phyloP scores from a whole-genome alignment of 2,329 filamentous ascomycete genomes.

The Ophiostoma sp. region DNA sequence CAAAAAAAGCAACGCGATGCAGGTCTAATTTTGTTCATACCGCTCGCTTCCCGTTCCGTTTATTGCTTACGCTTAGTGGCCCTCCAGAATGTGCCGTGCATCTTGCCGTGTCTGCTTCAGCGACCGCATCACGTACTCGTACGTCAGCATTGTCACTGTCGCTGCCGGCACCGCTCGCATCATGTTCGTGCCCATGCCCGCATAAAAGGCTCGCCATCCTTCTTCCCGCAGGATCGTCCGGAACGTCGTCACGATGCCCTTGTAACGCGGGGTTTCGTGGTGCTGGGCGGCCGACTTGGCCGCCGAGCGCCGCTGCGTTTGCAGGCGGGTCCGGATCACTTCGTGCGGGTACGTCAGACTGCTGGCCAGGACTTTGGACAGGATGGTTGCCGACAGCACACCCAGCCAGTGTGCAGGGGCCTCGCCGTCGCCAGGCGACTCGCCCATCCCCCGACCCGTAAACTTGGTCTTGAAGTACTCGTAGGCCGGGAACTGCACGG shows the following conservation, averaged over 20 bases:
- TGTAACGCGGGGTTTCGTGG: constrained; percentile 58
- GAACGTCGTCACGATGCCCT: constrained; percentile 77
- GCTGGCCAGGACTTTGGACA: constrained; percentile 93
- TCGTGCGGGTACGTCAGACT: constrained; percentile 97
- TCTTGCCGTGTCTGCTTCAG: constrained; percentile 48
- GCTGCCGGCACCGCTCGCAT: constrained; percentile 92
- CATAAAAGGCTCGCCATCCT: constrained; percentile 95
- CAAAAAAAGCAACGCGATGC: neutral
- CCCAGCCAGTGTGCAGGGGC: constrained; percentile 75
- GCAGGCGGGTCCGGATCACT: constrained; percentile 87
- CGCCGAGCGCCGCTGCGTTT: constrained; percentile 79
- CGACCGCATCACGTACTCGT: constrained; percentile 71
- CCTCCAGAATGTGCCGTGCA: constrained; percentile 40
- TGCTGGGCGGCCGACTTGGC: constrained; percentile 28
- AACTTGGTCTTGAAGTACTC: constrained; percentile 90
- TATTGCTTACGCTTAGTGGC: too few relatives aligned
- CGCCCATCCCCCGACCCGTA: constrained; percentile 85
- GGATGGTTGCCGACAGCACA: constrained; percentile 81
- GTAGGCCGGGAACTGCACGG: constrained; percentile 95
- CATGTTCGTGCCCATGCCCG: constrained; percentile 96
- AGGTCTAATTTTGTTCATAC: neutral
- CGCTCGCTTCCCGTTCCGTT: too few relatives aligned
- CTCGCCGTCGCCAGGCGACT: constrained; percentile 55
- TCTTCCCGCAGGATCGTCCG: constrained; percentile 85
- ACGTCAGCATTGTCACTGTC: constrained; percentile 96